phyloP scores from a whole-genome alignment of 805 yeast species.

The Kockiozyma suomiensis region DNA sequence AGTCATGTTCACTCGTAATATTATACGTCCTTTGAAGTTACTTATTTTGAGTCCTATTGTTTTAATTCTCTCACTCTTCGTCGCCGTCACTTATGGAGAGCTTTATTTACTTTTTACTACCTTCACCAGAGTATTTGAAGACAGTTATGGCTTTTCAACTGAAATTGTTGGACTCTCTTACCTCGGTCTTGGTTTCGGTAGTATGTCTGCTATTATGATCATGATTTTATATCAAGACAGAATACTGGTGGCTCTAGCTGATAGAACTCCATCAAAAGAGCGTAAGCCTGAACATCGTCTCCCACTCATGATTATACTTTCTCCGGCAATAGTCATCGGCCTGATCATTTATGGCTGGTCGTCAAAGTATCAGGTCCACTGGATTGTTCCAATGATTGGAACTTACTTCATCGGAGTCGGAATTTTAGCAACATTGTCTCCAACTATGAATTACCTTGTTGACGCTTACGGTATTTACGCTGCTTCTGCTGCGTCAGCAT shows the following conservation, averaged over 20 bases:
- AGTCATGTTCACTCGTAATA: constrained; percentile 41
- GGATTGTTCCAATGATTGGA: constrained; percentile 68
- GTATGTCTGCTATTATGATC: constrained; percentile 51
- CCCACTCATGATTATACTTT: constrained; percentile 54
- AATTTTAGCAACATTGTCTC: constrained; percentile 62
- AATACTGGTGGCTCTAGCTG: constrained; percentile 46
- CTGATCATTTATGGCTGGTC: constrained; percentile 73
- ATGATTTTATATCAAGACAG: constrained; percentile 52
- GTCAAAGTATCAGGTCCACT: constrained; percentile 55
- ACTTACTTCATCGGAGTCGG: constrained; percentile 62
- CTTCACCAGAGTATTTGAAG: constrained; percentile 53
- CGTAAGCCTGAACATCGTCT: constrained; percentile 63
- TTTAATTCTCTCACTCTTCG: constrained; percentile 60
- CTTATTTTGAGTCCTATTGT: constrained; percentile 64
- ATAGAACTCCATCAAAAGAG: constrained; percentile 54
- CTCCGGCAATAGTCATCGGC: constrained; percentile 59
- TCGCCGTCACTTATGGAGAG: constrained; percentile 69
- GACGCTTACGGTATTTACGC: constrained; percentile 71
- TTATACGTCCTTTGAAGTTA: constrained; percentile 58
- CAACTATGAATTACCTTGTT: constrained; percentile 66
- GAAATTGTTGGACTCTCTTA: constrained; percentile 59
- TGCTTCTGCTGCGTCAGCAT: constrained; percentile 71
- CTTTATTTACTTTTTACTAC: constrained; percentile 62
- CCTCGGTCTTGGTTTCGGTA: constrained; percentile 60
- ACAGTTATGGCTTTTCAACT: constrained; percentile 51